Conservation (phyloP, 768 basidiomycete genomes). For the Lactarius indigo region DNA sequence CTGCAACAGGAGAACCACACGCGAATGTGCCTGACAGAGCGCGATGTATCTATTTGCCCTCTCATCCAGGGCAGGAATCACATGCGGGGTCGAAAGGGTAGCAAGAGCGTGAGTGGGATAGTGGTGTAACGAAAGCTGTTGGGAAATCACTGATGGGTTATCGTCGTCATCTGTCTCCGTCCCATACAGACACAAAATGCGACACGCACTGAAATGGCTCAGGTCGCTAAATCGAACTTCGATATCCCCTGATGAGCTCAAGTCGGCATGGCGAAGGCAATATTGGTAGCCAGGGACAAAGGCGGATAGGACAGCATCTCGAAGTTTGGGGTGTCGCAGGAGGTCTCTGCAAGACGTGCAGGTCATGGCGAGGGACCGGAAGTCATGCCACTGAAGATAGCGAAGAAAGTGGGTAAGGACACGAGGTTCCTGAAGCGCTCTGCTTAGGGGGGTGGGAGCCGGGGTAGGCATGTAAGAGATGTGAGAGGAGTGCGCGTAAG, state of each 20-base stretch:
- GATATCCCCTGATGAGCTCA: slow-evolving; percentile 43
- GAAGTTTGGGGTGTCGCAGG: slow-evolving; percentile 33
- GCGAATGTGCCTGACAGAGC: slow-evolving; percentile 62
- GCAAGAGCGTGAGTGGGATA: slow-evolving; percentile 69
- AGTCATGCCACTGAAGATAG: slow-evolving; percentile 38
- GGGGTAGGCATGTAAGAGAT: not conserved
- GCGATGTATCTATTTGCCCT: slow-evolving; percentile 40
- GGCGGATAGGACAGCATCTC: slow-evolving; percentile 40
- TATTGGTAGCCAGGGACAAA: slow-evolving; percentile 58
- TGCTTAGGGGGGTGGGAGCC: slow-evolving; percentile 27
- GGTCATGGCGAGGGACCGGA: slow-evolving; percentile 38
- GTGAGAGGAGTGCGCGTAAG: not conserved
- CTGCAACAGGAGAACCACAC: slow-evolving; percentile 71
- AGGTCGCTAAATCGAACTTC: slow-evolving; percentile 56
- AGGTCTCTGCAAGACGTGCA: slow-evolving; percentile 35
- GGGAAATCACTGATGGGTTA: slow-evolving; percentile 53
- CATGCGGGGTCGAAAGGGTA: slow-evolving; percentile 40
- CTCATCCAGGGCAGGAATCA: slow-evolving; percentile 33
- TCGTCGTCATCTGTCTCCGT: not conserved
- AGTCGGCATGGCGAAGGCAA: slow-evolving; percentile 41
- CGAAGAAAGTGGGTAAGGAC: slow-evolving; percentile 36
- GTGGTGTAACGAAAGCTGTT: slow-evolving; percentile 57
- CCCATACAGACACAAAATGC: slow-evolving; percentile 13
- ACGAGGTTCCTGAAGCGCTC: slow-evolving; percentile 35
- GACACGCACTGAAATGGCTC: slow-evolving; percentile 58